phyloP scores from a whole-genome alignment of 176 grass and related monocot genomes.

The Poa pratensis region DNA sequence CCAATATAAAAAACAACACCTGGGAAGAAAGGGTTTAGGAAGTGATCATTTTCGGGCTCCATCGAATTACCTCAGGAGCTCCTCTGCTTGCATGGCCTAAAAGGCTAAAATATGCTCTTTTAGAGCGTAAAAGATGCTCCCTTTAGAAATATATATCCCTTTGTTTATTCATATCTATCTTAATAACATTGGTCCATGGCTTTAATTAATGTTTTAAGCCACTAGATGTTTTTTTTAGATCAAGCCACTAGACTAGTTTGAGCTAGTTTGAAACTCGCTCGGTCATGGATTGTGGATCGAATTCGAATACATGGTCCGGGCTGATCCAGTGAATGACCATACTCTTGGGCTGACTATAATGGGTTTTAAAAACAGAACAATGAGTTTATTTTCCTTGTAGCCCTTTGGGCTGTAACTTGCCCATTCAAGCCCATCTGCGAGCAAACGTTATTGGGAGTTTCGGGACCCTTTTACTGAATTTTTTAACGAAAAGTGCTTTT shows the following conservation, averaged over 20 bases:
- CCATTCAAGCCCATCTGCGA: not conserved
- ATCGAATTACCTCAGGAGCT: not conserved
- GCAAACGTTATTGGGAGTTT: not conserved
- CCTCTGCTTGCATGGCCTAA: not conserved
- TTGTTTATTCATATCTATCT: not conserved
- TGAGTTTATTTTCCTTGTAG: not conserved
- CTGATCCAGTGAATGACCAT: not conserved
- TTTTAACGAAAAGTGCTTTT: too few species aligned
- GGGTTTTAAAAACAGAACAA: not conserved
- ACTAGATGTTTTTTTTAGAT: not conserved
- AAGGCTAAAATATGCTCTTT: conserved; percentile 1
- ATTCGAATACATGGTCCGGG: not conserved
- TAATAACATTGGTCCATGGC: not conserved
- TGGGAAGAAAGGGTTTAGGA: conserved; percentile 35
- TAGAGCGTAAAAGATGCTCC: conserved; percentile 20
- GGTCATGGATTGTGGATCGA: not conserved
- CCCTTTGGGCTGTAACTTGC: not conserved
- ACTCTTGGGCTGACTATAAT: not conserved
- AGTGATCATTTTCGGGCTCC: conserved; percentile 17
- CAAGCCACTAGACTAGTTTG: not conserved
- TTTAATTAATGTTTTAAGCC: not conserved
- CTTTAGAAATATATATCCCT: conserved; percentile 1
- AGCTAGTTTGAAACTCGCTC: not conserved
- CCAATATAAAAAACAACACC: conserved; percentile 14
- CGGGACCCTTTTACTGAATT: not conserved